Percentiles rank a stretch among this genome's conserved stretches.
Conservation (phyloP, 1,139 yeast genomes). For the Hansenula sp. region DNA sequence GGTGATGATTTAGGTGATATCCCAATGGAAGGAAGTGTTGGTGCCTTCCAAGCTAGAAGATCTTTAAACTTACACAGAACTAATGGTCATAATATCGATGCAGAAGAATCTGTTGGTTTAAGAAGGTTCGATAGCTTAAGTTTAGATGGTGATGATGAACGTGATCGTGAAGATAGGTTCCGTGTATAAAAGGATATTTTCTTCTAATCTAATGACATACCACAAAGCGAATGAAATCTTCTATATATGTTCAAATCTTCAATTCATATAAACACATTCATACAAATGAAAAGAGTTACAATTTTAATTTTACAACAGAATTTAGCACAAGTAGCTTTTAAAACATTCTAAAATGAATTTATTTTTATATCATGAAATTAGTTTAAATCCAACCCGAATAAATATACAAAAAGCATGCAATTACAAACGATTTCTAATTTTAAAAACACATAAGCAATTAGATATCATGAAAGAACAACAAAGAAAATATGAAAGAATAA, state of each 20-base stretch:
- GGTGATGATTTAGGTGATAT: constrained; percentile 59
- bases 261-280: not conserved
- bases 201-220: too few relatives aligned
- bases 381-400: not conserved
- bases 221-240: too few relatives aligned
- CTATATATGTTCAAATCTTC: too few relatives aligned
- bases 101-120: constrained; percentile 53
- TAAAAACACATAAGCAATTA: constrained; percentile 6
- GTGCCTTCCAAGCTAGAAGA: constrained; percentile 68
- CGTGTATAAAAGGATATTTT: constrained; percentile 12
- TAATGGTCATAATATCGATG: constrained; percentile 31
- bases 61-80: constrained; percentile 35
- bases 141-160: constrained; percentile 35
- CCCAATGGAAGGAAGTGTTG: constrained; percentile 84
- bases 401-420: constrained; percentile 2
- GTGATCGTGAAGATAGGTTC: constrained; percentile 15
- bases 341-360: too few relatives aligned
- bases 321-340: too few relatives aligned
- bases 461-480: too few relatives aligned
- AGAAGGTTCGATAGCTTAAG: constrained; percentile 64
- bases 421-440: not conserved
- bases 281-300: too few relatives aligned
- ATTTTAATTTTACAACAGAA: not conserved
- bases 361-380: not conserved
- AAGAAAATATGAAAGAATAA: constrained; percentile 3